A percentile compares a stretch with the other conserved stretches of the same genome.
Evolutionary conservation across 129 eudicot genomes (phyloP).

Genomic region (Pseudognaphalium luteoalbum): DNA sequence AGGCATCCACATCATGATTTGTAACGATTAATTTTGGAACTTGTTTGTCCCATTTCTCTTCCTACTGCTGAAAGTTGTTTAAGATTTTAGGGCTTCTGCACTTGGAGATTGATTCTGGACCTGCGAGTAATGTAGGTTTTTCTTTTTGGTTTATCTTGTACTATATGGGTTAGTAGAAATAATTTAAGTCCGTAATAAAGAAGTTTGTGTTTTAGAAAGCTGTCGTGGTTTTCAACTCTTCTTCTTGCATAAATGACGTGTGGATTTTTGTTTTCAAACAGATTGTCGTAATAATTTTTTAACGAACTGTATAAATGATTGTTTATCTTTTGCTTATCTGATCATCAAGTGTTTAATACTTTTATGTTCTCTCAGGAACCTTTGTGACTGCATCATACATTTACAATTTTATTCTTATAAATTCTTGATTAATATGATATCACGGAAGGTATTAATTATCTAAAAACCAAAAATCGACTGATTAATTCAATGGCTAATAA

Average conservation of each 20-base stretch:
- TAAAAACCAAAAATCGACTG: background rate
- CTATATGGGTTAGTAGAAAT: slow-evolving; percentile 22
- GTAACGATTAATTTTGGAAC: slow-evolving; percentile 18
- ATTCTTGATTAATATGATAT: too few relatives aligned
- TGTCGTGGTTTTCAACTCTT: background rate
- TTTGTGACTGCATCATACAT: background rate
- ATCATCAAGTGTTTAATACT: too few relatives aligned
- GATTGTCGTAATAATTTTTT: background rate
- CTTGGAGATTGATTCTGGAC: slow-evolving; percentile 36
- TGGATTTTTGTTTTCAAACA: background rate
- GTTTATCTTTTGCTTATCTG: background rate
- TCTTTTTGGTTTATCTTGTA: background rate
- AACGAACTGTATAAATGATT: too few relatives aligned
- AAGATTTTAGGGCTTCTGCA: slow-evolving; percentile 26
- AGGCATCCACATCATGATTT: slow-evolving; percentile 32
- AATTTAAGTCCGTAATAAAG: slow-evolving; percentile 28
- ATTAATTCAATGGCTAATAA: background rate
- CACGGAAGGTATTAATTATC: background rate
- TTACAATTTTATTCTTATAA: too few relatives aligned
- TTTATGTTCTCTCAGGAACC: too few relatives aligned
- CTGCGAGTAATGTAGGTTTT: slow-evolving; percentile 24
- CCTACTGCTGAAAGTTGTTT: slow-evolving; percentile 20
- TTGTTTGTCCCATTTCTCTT: slow-evolving; percentile 26
- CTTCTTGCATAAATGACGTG: background rate
- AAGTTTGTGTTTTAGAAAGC: slow-evolving; percentile 13